Percentiles rank a stretch among this genome's conserved stretches.
Conservation (phyloP, 2,329 filamentous ascomycete species). For the Orbilia javanica region DNA sequence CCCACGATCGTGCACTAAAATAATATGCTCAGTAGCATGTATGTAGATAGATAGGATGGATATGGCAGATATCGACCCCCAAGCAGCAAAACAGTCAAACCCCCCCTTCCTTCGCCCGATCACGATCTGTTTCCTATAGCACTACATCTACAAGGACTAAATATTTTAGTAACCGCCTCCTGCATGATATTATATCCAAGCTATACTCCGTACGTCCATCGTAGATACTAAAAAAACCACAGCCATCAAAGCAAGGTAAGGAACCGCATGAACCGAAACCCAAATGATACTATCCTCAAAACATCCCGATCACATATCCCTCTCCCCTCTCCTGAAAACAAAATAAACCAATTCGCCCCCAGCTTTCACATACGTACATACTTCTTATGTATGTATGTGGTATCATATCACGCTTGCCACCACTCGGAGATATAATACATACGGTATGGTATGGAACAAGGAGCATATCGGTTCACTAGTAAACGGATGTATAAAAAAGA, state of each 20-base stretch:
- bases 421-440: slow-evolving; percentile 25
- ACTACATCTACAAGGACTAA: too few species aligned
- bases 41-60: too few species aligned
- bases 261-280: background rate
- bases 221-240: too few species aligned
- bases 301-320: background rate
- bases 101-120: background rate
- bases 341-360: too few species aligned
- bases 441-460: background rate
- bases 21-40: too few species aligned
- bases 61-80: too few species aligned
- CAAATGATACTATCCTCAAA: slow-evolving; percentile 3
- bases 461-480: too few species aligned
- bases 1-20: too few species aligned
- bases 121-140: background rate
- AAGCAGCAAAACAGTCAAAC: background rate
- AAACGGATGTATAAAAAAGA: too few species aligned
- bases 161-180: background rate
- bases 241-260: background rate
- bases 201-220: too few species aligned
- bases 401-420: slow-evolving; percentile 3
- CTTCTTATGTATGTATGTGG: too few species aligned
- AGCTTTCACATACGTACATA: too few species aligned
- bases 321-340: background rate
- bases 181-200: background rate